Evolutionary conservation across 2,329 filamentous ascomycete genomes (phyloP).

Genomic region (Fusarium piperis): DNA sequence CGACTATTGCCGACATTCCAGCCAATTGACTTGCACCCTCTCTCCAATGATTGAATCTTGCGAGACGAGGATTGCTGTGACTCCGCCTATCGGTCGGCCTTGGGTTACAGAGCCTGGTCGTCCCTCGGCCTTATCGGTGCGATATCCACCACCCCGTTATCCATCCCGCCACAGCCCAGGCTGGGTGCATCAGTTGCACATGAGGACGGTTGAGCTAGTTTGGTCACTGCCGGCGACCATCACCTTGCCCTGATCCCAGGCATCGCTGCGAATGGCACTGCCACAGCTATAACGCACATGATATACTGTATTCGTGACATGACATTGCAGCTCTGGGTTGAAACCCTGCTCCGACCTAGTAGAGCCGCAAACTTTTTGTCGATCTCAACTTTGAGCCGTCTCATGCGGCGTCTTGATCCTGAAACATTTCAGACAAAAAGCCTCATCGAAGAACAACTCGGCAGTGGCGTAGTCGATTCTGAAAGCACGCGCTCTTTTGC

Average conservation of each 20-base stretch:
- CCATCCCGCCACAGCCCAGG: constrained; percentile 11
- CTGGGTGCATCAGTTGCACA: constrained; percentile 18
- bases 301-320: constrained; percentile 1
- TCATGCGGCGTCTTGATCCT: constrained; percentile 7
- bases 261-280: not conserved
- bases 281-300: constrained; percentile 1
- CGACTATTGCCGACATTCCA: not conserved
- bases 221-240: constrained; percentile 20
- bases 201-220: constrained; percentile 14
- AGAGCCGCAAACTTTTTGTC: constrained; percentile 4
- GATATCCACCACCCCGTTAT: constrained; percentile 24
- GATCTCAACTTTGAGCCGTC: not conserved
- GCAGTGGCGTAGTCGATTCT: constrained; percentile 10
- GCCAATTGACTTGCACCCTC: constrained; percentile 12
- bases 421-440: constrained; percentile 24
- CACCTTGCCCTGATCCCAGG: constrained; percentile 2
- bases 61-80: not conserved
- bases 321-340: not conserved
- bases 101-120: constrained; percentile 1
- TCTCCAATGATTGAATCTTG: constrained; percentile 7
- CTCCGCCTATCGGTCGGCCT: not conserved
- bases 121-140: constrained; percentile 17
- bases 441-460: constrained; percentile 9
- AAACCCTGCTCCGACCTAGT: not conserved
- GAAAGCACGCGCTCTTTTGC: constrained; percentile 9